phyloP scores from a whole-genome alignment of 257 asterid species.

The Knoxia roxburghii region DNA sequence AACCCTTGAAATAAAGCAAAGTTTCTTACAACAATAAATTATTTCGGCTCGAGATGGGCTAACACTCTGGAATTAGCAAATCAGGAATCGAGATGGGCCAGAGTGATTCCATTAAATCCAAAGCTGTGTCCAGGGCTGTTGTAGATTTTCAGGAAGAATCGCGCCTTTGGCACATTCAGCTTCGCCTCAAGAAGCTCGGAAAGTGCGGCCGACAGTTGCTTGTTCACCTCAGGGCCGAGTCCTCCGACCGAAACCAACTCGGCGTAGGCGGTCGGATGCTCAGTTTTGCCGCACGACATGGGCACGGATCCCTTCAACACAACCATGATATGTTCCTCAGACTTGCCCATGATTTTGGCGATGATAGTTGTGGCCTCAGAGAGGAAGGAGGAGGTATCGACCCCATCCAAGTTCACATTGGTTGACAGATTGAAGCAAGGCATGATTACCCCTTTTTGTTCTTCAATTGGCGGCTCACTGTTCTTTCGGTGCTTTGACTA shows the following conservation, averaged over 20 bases:
- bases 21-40: too few species aligned
- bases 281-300: conserved; percentile 86
- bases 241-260: conserved; percentile 93
- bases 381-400: conserved; percentile 74
- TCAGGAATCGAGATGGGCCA: neutral
- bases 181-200: conserved; percentile 63
- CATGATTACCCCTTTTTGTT: conserved; percentile 33
- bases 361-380: conserved; percentile 79
- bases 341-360: conserved; percentile 76
- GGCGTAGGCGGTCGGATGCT: conserved; percentile 83
- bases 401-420: conserved; percentile 74
- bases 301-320: conserved; percentile 93
- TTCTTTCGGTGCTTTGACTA: too few species aligned
- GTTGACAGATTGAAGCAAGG: conserved; percentile 90
- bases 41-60: neutral
- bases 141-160: conserved; percentile 83
- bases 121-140: conserved; percentile 77
- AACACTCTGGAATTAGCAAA: neutral
- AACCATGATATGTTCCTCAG: conserved; percentile 87
- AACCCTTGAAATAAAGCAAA: too few species aligned
- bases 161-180: conserved; percentile 61
- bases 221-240: conserved; percentile 63
- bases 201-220: conserved; percentile 75
- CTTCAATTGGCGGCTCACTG: too few species aligned
- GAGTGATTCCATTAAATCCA: conserved; percentile 77